These are phyloP conservation scores for Pigoraptor vietnamica DNA, from an alignment of 78 protist genomes.

Conservation along the genomic window DNA sequence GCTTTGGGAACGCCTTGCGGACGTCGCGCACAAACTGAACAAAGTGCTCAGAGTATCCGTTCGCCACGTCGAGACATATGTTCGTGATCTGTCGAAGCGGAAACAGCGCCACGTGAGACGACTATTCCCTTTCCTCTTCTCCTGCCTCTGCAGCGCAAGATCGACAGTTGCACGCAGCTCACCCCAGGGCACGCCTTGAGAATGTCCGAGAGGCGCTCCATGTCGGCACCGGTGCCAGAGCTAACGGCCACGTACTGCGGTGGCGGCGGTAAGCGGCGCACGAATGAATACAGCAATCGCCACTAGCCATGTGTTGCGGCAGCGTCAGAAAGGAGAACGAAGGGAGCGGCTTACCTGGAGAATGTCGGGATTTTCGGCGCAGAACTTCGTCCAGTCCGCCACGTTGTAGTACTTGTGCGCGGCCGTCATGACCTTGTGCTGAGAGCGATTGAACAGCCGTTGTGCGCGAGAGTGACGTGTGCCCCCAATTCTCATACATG, in stretches of 20 bases:
- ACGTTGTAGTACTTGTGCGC: constrained; percentile 50
- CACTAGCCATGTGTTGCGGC: no score
- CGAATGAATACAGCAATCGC: background rate
- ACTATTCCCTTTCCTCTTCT: background rate
- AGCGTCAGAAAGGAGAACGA: no score
- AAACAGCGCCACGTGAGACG: background rate
- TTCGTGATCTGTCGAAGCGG: background rate
- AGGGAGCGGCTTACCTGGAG: background rate
- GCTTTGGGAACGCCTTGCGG: constrained; percentile 29
- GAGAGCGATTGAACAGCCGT: no score
- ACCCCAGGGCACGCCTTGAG: background rate
- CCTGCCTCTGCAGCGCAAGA: background rate
- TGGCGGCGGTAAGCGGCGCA: background rate
- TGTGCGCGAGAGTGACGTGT: background rate
- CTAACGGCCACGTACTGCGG: constrained; percentile 24
- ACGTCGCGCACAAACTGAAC: constrained; percentile 27
- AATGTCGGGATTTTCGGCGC: constrained; percentile 20
- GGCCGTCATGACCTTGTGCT: constrained; percentile 7
- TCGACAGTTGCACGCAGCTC: no score
- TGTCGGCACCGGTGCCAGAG: constrained; percentile 23
- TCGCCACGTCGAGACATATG: constrained; percentile 54
- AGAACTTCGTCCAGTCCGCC: constrained; percentile 42
- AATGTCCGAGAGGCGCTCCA: background rate
- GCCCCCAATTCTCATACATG: no score
- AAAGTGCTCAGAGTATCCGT: constrained; percentile 62